Evolutionary conservation across 768 basidiomycete genomes (phyloP).

Genomic region (Coprinellus micaceus): DNA sequence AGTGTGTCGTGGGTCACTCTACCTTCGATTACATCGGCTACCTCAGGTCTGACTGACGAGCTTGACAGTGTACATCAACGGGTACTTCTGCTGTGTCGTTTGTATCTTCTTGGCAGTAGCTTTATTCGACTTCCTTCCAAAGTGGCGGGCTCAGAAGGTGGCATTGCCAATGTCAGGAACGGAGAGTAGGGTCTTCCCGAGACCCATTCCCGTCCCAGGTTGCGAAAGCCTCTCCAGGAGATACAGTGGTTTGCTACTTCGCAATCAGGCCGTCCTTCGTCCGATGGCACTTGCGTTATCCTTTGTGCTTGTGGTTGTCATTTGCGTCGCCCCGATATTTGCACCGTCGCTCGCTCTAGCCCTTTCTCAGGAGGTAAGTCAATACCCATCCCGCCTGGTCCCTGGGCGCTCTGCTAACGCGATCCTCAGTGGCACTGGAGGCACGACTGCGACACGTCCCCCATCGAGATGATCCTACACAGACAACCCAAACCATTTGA

Average conservation of each 20-base stretch:
- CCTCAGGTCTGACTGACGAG: too few species aligned
- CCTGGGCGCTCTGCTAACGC: background rate
- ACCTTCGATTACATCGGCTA: too few species aligned
- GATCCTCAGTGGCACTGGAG: background rate
- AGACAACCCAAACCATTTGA: background rate
- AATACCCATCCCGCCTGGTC: background rate
- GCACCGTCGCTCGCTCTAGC: too few species aligned
- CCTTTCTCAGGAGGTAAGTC: background rate
- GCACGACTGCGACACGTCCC: background rate
- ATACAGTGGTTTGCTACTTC: too few species aligned
- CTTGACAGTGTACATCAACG: constrained; percentile 1
- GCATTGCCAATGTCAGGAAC: background rate
- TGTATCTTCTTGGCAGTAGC: background rate
- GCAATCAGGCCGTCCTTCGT: too few species aligned
- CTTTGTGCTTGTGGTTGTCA: too few species aligned
- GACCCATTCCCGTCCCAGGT: background rate
- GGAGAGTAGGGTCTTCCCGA: background rate
- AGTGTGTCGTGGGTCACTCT: background rate
- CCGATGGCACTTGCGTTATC: too few species aligned
- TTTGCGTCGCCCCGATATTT: too few species aligned
- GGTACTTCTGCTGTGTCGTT: background rate
- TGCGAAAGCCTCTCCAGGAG: too few species aligned
- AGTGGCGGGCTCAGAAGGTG: too few species aligned
- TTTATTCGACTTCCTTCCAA: background rate
- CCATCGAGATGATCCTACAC: background rate